phyloP scores from a whole-genome alignment of 2,329 filamentous ascomycete species.

The Coniochaeta sp. region DNA sequence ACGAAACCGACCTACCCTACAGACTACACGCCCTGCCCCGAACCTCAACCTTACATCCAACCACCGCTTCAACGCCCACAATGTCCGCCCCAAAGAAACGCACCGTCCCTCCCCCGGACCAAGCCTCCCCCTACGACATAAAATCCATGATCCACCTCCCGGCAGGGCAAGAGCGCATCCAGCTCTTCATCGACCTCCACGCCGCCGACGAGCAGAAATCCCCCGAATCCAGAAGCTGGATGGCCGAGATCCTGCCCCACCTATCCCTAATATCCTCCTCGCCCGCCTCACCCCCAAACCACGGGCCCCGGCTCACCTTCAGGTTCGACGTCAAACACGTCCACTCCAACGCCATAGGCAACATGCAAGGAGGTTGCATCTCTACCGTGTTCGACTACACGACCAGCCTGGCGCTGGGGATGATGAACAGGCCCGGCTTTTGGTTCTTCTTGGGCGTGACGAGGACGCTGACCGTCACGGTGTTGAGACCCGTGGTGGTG shows the following conservation, averaged over 20 bases:
- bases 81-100: too few species aligned
- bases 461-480: slow-evolving; percentile 59
- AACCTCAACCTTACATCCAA: too few species aligned
- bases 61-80: too few species aligned
- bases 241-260: slow-evolving; percentile 31
- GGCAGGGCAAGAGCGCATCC: not conserved
- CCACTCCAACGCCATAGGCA: slow-evolving; percentile 47
- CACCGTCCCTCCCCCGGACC: too few species aligned
- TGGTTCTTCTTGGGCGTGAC: slow-evolving; percentile 58
- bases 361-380: slow-evolving; percentile 56
- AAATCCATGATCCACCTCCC: too few species aligned
- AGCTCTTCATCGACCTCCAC: not conserved
- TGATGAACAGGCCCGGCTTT: slow-evolving; percentile 50
- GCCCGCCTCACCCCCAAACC: slow-evolving; percentile 20
- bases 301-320: slow-evolving; percentile 27
- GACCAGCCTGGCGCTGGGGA: slow-evolving; percentile 51
- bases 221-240: slow-evolving; percentile 28
- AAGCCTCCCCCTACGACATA: too few species aligned
- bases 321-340: slow-evolving; percentile 22
- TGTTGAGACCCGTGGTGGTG: slow-evolving; percentile 52
- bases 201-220: not conserved
- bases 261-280: slow-evolving; percentile 32
- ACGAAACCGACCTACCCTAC: too few species aligned
- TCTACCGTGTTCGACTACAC: slow-evolving; percentile 62
- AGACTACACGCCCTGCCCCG: too few species aligned